Base-by-base conservation (phyloP, 495 filamentous ascomycete species). In the Podospora fimiseda region DNA sequence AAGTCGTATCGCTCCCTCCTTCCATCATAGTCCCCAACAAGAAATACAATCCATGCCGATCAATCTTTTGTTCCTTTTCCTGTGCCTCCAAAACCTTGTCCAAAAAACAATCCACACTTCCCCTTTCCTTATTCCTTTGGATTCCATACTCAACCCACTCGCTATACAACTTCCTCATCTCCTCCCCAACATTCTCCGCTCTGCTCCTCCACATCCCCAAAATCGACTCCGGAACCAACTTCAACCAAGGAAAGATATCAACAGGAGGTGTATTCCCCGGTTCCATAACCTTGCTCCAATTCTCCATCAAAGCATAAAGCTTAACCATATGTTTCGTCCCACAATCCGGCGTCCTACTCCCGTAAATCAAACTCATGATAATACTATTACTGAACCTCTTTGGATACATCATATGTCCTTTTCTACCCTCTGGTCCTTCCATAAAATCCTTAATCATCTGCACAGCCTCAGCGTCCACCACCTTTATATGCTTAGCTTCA, bases 231-330 rank as follows among this genome's bases (percentile, higher is more conserved):
- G 78, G 78, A 11, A 80, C 41, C 2, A 46, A 60, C 20, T 73
- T 65, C 21, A 80, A 51, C 13, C 69, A 58, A 2, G 76, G 75
- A 43, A 70, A 75, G 11, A 72, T 60, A 48, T 80, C 76, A 0
- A 80, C 71, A 3, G 78, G 77, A 0, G 78, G 78, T 8, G 73
- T 79, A 1, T 71, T 71, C 9, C 76, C 78, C 0, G 66, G 43
- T 51, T 79, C 76, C 56, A 76, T 71, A 1, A 78, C 56, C 48
- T 66, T 52, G 14, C 72, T 69, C 72, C 71, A 79, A 8, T 68
- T 58, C n/a, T 76, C 71, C 72, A 80, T 73, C 8, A 80, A 30
- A 15, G 64, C 19, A 56, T 74, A 76, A 4, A 80, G 66, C 15
- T 67, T 53, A 1, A 50, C 56, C 67, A 79, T 62, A 55, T 62